Evolutionary conservation across 306 rosid genomes (phyloP).

Genomic region (Dalbergia oliveri): DNA sequence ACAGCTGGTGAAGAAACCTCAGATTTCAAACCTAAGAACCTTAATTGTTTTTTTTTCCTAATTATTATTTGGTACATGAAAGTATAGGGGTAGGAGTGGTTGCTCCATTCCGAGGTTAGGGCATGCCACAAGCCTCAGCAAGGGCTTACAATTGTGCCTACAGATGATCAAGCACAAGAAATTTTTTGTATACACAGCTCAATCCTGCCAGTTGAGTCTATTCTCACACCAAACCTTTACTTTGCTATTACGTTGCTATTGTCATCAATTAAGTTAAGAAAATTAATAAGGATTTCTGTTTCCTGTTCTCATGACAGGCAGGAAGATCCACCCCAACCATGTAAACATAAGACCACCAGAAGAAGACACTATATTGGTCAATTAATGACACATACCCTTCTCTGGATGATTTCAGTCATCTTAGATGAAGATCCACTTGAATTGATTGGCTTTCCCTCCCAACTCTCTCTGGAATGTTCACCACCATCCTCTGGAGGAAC

Average conservation of each 20-base stretch:
- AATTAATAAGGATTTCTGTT: conserved; percentile 18
- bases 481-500: conserved; percentile 66
- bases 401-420: conserved; percentile 88
- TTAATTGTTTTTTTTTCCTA: not conserved
- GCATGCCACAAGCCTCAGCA: conserved; percentile 14
- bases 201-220: conserved; percentile 1
- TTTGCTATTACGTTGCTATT: not conserved
- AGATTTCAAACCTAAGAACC: not conserved
- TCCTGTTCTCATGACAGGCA: conserved; percentile 27
- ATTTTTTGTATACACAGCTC: not conserved
- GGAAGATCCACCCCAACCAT: conserved; percentile 15
- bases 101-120: conserved; percentile 4
- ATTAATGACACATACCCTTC: conserved; percentile 71
- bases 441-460: conserved; percentile 73
- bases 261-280: conserved; percentile 27
- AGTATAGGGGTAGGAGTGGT: not conserved
- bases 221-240: conserved; percentile 2
- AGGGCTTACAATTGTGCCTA: not conserved
- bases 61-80: not conserved
- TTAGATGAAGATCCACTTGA: conserved; percentile 70
- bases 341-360: not conserved
- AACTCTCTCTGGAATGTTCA: conserved; percentile 74
- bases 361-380: conserved; percentile 27
- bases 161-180: conserved; percentile 3
- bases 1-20: conserved; percentile 19